Conservation (phyloP, 371 early-diverging fungal species). For the Actinomortierella ambigua region DNA sequence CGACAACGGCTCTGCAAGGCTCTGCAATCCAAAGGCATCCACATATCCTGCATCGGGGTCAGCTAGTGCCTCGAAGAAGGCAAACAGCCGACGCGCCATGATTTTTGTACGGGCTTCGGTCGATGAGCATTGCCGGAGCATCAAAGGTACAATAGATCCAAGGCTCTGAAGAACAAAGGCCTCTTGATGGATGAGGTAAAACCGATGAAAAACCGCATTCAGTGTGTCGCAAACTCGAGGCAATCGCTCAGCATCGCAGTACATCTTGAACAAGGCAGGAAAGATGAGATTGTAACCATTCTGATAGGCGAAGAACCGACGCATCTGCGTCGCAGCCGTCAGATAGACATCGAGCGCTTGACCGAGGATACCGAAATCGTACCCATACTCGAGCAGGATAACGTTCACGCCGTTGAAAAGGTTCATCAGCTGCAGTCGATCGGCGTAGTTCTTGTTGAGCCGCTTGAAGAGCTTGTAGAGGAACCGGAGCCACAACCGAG, state of each 20-base stretch:
- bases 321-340: constrained; percentile 58
- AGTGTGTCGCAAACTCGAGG: constrained; percentile 57
- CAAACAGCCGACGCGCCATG: constrained; percentile 18
- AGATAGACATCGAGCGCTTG: constrained; percentile 63
- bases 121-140: constrained; percentile 47
- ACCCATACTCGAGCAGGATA: constrained; percentile 58
- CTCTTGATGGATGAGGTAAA: constrained; percentile 69
- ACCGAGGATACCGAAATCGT: constrained; percentile 62
- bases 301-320: constrained; percentile 63
- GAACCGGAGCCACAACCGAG: constrained; percentile 66
- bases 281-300: constrained; percentile 64
- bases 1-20: constrained; percentile 20
- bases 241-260: constrained; percentile 56
- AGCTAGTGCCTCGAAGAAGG: constrained; percentile 35
- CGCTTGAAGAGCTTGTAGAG: constrained; percentile 57
- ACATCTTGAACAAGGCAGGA: constrained; percentile 65
- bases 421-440: constrained; percentile 58
- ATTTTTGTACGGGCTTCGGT: constrained; percentile 1
- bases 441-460: constrained; percentile 61
- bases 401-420: constrained; percentile 64
- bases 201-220: constrained; percentile 62
- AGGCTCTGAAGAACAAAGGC: constrained; percentile 73
- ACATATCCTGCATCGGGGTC: constrained; percentile 22
- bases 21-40: constrained; percentile 26
- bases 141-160: constrained; percentile 62